Evolutionary conservation across 2,329 filamentous ascomycete genomes (phyloP).

Genomic region (Niveomyces coronatus): DNA sequence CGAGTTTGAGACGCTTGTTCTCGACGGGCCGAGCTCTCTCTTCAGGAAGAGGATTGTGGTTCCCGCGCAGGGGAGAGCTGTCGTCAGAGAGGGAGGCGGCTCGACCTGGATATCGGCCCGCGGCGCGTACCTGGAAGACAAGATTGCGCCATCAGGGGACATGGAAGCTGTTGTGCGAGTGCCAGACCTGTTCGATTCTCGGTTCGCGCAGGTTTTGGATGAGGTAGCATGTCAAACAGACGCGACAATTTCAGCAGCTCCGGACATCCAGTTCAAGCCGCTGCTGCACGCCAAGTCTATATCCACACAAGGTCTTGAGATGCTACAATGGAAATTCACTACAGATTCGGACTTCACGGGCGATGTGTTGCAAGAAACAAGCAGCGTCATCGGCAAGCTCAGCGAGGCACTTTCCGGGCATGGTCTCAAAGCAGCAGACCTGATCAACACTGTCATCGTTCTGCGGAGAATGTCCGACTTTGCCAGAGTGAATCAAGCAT

Average conservation of each 20-base stretch:
- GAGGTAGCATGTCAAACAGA: constrained; percentile 14
- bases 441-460: constrained; percentile 53
- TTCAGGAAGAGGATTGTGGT: constrained; percentile 66
- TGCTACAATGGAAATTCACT: constrained; percentile 27
- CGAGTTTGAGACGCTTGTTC: constrained; percentile 87
- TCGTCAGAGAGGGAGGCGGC: constrained; percentile 62
- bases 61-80: constrained; percentile 36
- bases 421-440: constrained; percentile 22
- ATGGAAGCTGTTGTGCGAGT: constrained; percentile 26
- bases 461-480: constrained; percentile 77
- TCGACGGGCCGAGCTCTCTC: constrained; percentile 64
- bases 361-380: constrained; percentile 37
- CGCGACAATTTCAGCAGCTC: not conserved
- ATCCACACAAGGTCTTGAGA: not conserved
- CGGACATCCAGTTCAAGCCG: not conserved
- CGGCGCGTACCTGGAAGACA: constrained; percentile 42
- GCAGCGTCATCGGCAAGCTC: constrained; percentile 36
- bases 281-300: not conserved
- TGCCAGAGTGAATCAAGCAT: constrained; percentile 60
- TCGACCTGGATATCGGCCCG: constrained; percentile 60
- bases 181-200: constrained; percentile 57
- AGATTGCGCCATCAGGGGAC: constrained; percentile 13
- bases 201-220: constrained; percentile 38
- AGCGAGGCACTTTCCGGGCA: constrained; percentile 26
- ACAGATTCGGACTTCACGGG: constrained; percentile 16